These are phyloP conservation scores for Trichoderma oligosporum DNA, from an alignment of 2,329 filamentous ascomycete species.

Conservation along the genomic window DNA sequence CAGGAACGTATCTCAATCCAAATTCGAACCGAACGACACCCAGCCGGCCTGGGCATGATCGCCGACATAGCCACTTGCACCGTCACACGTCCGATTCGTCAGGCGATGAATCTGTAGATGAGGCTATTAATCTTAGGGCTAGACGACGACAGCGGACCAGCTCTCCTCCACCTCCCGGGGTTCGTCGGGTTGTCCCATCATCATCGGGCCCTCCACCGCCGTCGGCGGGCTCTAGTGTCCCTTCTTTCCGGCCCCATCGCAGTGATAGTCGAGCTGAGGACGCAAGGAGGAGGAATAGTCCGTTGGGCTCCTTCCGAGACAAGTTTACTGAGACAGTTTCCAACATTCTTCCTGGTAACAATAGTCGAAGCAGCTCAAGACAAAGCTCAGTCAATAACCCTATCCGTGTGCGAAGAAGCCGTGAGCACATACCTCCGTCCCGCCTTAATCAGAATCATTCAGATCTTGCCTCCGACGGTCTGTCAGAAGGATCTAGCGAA, in stretches of 20 bases:
- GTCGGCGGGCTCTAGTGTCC: conserved; percentile 25
- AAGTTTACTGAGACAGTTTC: conserved; percentile 45
- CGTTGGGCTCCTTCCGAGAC: conserved; percentile 40
- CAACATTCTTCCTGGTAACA: conserved; percentile 40
- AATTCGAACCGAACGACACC: conserved; percentile 29
- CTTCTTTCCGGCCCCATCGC: conserved; percentile 33
- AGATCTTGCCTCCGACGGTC: conserved; percentile 37
- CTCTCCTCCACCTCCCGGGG: conserved; percentile 30
- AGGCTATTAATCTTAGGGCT: conserved; percentile 22
- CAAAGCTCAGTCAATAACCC: conserved; percentile 32
- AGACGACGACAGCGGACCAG: conserved; percentile 28
- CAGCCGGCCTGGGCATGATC: conserved; percentile 32
- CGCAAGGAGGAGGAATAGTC: conserved; percentile 35
- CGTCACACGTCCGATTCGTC: conserved; percentile 41
- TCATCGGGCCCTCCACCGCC: conserved; percentile 30
- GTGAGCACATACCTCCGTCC: conserved; percentile 40
- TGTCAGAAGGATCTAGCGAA: conserved; percentile 35
- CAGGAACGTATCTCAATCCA: conserved; percentile 35
- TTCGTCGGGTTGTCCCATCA: conserved; percentile 35
- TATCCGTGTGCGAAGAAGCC: conserved; percentile 35
- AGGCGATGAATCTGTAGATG: conserved; percentile 37
- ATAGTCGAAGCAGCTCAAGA: conserved; percentile 36
- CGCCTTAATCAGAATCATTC: conserved; percentile 42
- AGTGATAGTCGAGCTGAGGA: conserved; percentile 35
- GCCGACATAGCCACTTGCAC: conserved; percentile 50